phyloP scores from a whole-genome alignment of 371 early-diverging fungal genomes.

The Conidiobolus incongruus region DNA sequence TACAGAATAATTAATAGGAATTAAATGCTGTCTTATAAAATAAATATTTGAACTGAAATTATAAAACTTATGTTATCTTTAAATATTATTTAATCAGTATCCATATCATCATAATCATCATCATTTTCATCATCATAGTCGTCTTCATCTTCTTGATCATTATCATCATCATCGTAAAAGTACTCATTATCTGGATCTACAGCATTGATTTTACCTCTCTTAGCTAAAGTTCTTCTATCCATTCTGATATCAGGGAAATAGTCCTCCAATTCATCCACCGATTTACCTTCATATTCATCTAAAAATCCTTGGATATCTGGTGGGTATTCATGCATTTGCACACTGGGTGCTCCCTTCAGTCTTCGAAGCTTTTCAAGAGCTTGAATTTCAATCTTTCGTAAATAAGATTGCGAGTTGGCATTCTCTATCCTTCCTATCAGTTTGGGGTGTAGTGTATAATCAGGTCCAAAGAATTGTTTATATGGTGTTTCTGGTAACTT shows the following conservation, averaged over 20 bases:
- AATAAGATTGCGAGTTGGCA: constrained; percentile 66
- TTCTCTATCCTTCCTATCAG: constrained; percentile 60
- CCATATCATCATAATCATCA: constrained; percentile 12
- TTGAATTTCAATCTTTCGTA: constrained; percentile 47
- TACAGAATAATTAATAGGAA: neutral
- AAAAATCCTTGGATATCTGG: constrained; percentile 55
- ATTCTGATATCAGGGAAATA: constrained; percentile 17
- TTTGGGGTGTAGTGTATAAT: constrained; percentile 62
- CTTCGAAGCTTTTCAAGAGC: constrained; percentile 83
- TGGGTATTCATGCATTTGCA: constrained; percentile 85
- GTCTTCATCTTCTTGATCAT: constrained; percentile 12
- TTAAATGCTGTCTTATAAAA: neutral
- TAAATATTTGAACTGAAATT: neutral
- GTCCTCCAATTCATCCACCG: constrained; percentile 25
- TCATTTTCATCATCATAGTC: constrained; percentile 21
- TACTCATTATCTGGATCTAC: constrained; percentile 10
- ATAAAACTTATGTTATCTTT: constrained; percentile 1
- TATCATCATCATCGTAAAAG: constrained; percentile 8
- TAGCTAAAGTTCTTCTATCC: constrained; percentile 24
- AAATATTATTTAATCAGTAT: too few relatives aligned
- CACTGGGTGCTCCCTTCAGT: constrained; percentile 82
- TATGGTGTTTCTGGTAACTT: constrained; percentile 32
- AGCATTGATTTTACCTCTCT: too few relatives aligned
- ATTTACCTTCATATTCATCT: constrained; percentile 31
- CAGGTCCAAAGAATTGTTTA: constrained; percentile 59